Percentiles rank a stretch among this genome's conserved stretches.
phyloP scores from a whole-genome alignment of 2,329 filamentous ascomycete genomes.

The Tolypocladium ovalisporum region DNA sequence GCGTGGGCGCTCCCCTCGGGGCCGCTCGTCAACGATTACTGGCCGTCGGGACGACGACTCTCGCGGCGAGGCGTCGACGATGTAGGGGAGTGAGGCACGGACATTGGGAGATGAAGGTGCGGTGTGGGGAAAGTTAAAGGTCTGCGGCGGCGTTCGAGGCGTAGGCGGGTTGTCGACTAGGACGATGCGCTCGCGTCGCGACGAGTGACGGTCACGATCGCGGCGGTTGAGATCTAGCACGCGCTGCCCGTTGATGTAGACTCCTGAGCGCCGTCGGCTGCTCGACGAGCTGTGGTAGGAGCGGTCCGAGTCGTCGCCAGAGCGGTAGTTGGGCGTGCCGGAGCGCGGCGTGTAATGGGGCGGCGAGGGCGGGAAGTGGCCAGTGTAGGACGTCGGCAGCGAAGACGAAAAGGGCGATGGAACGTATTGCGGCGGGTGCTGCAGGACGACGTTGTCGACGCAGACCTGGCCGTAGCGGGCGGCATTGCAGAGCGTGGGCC shows the following conservation, averaged over 20 bases:
- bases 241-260: conserved; percentile 27
- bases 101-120: conserved; percentile 26
- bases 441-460: conserved; percentile 25
- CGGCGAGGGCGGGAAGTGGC: conserved; percentile 28
- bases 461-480: conserved; percentile 31
- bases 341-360: conserved; percentile 22
- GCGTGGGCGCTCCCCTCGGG: conserved; percentile 11
- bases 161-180: conserved; percentile 34
- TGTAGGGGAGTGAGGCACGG: conserved; percentile 11
- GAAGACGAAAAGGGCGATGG: conserved; percentile 2
- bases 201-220: conserved; percentile 9
- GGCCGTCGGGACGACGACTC: conserved; percentile 17
- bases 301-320: conserved; percentile 25
- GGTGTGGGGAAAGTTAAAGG: conserved; percentile 26
- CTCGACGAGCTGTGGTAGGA: conserved; percentile 17
- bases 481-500: conserved; percentile 25
- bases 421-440: conserved; percentile 28
- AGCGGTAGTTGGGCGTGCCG: conserved; percentile 21
- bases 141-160: conserved; percentile 34
- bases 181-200: conserved; percentile 30
- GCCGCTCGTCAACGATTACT: conserved; percentile 27
- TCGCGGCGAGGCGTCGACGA: conserved; percentile 12
- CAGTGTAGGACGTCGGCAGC: conserved; percentile 14
- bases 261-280: neutral
- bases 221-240: conserved; percentile 21